phyloP scores from a whole-genome alignment of 1,284 basidiomycete species.

The Cryptococcus hybrid region DNA sequence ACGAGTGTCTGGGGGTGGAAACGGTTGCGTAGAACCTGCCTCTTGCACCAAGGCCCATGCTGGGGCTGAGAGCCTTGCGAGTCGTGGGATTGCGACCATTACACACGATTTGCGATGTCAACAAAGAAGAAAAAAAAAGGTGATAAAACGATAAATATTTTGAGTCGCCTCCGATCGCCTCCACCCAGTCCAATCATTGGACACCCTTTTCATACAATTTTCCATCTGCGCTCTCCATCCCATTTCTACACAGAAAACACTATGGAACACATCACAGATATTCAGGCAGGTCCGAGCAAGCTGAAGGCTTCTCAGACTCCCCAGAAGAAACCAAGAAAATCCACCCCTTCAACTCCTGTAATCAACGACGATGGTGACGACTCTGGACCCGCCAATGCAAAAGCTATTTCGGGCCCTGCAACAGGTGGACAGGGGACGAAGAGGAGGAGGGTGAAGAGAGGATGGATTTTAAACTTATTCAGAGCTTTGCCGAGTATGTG shows the following conservation, averaged over 20 bases:
- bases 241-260: not conserved
- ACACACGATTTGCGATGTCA: not conserved
- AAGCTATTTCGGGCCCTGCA: not conserved
- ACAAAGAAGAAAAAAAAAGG: not conserved
- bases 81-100: conserved; percentile 10
- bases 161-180: not conserved
- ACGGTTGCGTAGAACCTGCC: conserved; percentile 32
- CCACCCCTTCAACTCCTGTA: not conserved
- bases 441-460: conserved; percentile 21
- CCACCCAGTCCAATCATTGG: conserved; percentile 13
- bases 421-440: conserved; percentile 7
- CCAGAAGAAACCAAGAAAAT: not conserved
- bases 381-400: not conserved
- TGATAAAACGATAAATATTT: not conserved
- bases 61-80: conserved; percentile 6
- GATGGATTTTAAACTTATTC: conserved; percentile 18
- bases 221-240: not conserved
- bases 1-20: conserved; percentile 74
- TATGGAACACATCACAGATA: not conserved
- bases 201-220: conserved; percentile 8
- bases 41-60: conserved; percentile 5
- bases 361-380: not conserved
- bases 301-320: conserved; percentile 10
- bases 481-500: conserved; percentile 19
- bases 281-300: conserved; percentile 1